Evolutionary conservation across 495 filamentous ascomycete genomes (phyloP).

Genomic region (Penicillium angulare): DNA sequence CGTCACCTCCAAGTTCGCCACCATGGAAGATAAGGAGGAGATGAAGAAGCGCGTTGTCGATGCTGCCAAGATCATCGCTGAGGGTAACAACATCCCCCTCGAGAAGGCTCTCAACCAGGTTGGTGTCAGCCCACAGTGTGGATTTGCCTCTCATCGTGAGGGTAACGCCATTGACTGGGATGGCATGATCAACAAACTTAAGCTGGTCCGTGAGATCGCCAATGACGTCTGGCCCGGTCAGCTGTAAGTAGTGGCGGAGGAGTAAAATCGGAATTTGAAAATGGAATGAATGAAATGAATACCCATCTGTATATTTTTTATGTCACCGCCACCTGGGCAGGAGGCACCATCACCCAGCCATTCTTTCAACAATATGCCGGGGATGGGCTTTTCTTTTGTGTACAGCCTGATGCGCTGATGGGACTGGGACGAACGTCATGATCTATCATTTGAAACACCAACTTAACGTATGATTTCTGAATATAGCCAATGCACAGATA

Average conservation of each 20-base stretch:
- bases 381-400: slow-evolving; percentile 11
- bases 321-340: slow-evolving; percentile 9
- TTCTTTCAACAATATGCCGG: slow-evolving; percentile 21
- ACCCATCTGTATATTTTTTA: slow-evolving; percentile 11
- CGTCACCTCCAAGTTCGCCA: slow-evolving; percentile 69
- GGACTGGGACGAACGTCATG: slow-evolving; percentile 15
- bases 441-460: slow-evolving; percentile 13
- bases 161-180: slow-evolving; percentile 64
- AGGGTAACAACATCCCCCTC: slow-evolving; percentile 60
- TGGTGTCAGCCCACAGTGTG: slow-evolving; percentile 75
- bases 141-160: slow-evolving; percentile 70
- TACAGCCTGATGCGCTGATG: slow-evolving; percentile 11
- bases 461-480: slow-evolving; percentile 20
- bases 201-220: slow-evolving; percentile 65
- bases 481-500: slow-evolving; percentile 15
- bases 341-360: slow-evolving; percentile 6
- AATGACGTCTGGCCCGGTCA: slow-evolving; percentile 72
- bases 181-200: slow-evolving; percentile 69
- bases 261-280: neutral
- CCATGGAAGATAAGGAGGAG: slow-evolving; percentile 72
- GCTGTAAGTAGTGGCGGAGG: slow-evolving; percentile 35
- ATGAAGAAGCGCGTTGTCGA: slow-evolving; percentile 65
- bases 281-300: slow-evolving; percentile 13
- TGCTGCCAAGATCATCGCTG: slow-evolving; percentile 69
- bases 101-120: slow-evolving; percentile 68